Conservation (phyloP, 2,329 filamentous ascomycete species). For the Ambrosiella xylebori region DNA sequence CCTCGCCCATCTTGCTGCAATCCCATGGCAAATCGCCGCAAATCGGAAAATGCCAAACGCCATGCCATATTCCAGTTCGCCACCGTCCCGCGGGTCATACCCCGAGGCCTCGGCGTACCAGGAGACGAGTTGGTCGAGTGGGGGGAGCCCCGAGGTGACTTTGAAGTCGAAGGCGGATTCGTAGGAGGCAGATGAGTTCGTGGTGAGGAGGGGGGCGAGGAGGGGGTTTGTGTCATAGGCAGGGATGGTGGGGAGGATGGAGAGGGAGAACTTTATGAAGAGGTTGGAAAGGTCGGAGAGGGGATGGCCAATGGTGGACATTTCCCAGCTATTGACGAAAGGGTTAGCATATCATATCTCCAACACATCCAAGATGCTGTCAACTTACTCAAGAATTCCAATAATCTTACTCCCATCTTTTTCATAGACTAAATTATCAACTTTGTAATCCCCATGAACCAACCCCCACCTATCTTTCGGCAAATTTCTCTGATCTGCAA, state of each 20-base stretch:
- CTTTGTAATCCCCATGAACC: constrained; percentile 95
- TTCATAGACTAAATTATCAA: constrained; percentile 80
- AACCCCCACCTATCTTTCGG: constrained; percentile 63
- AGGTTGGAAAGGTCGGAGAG: constrained; percentile 82
- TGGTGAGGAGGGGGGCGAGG: constrained; percentile 15
- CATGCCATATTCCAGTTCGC: constrained; percentile 41
- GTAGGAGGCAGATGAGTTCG: constrained; percentile 13
- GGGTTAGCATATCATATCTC: background rate
- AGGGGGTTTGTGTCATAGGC: constrained; percentile 16
- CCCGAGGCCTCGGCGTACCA: constrained; percentile 37
- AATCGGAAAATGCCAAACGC: constrained; percentile 46
- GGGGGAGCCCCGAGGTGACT: constrained; percentile 44
- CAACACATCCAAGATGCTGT: background rate
- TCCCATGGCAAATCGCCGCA: constrained; percentile 61
- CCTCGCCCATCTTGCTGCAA: constrained; percentile 69
- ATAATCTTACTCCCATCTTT: constrained; percentile 75
- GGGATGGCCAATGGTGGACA: constrained; percentile 94
- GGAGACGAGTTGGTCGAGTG: constrained; percentile 23
- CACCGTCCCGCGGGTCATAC: constrained; percentile 44
- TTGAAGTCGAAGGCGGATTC: constrained; percentile 41
- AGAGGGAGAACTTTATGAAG: constrained; percentile 25
- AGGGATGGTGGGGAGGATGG: constrained; percentile 16
- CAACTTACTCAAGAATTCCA: constrained; percentile 64
- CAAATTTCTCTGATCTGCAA: constrained; percentile 49
- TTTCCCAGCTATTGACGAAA: constrained; percentile 57